These are phyloP conservation scores for Meredithiella fracta DNA, from an alignment of 2,329 filamentous ascomycete species.

Conservation along the genomic window DNA sequence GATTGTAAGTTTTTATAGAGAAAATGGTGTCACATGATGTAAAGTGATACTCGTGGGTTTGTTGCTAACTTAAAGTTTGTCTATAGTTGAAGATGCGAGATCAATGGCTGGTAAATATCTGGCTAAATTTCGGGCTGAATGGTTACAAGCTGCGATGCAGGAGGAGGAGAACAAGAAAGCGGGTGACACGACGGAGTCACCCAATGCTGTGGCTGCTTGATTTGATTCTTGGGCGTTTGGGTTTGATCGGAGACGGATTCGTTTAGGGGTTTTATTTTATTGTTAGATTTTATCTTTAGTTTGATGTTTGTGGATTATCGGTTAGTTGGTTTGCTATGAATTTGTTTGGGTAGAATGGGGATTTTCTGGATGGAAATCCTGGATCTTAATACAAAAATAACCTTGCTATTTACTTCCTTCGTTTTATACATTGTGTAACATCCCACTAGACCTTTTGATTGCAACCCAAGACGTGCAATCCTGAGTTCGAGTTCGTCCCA, in stretches of 20 bases:
- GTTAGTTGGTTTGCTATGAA: too few relatives aligned
- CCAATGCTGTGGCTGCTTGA: neutral
- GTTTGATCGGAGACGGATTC: too few relatives aligned
- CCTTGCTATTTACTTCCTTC: too few relatives aligned
- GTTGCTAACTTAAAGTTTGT: constrained; percentile 5
- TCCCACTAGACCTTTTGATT: too few relatives aligned
- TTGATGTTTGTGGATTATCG: neutral
- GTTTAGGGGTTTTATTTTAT: neutral
- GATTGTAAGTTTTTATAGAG: constrained; percentile 37
- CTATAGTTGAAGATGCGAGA: constrained; percentile 42
- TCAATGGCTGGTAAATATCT: constrained; percentile 47
- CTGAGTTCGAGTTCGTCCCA: too few relatives aligned
- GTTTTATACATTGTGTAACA: too few relatives aligned
- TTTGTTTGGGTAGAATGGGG: too few relatives aligned
- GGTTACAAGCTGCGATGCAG: constrained; percentile 23
- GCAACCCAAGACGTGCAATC: too few relatives aligned
- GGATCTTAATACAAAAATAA: too few relatives aligned
- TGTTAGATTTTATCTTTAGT: neutral
- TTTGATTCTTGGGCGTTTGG: neutral
- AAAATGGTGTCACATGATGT: too few relatives aligned
- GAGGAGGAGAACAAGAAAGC: constrained; percentile 7
- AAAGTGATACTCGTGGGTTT: neutral
- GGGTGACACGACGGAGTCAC: neutral
- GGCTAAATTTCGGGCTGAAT: constrained; percentile 41
- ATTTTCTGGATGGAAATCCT: too few relatives aligned